Evolutionary conservation across 768 basidiomycete species (phyloP), one percentile per base, ranked within the genome.

Genomic region (Lanmaoa pseudosensibilis): DNA sequence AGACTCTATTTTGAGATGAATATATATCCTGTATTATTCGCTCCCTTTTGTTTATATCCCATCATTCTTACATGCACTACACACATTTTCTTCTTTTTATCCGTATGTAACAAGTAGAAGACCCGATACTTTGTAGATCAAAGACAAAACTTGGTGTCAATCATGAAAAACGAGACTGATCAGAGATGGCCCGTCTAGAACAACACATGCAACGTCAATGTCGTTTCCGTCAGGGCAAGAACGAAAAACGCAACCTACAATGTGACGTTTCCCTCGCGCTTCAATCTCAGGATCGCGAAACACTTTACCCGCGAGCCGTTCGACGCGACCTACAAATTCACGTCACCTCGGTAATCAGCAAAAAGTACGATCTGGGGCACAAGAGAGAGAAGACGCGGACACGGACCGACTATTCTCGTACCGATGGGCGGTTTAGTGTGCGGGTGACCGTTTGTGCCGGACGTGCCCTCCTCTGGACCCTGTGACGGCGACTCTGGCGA

Each of bases 211-310:
- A 32, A 21, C 16, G 13, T 30, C 27, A 30, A 30, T 8, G 27
- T 30, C 7, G 7, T 30, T 30, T 7, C 6, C 27, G 27, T 38
- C 12, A 9, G 8, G 2, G 2, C 4, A 11, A 33, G 21, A 16
- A 36, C 3, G 23, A 23, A 9, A 38, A 25, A 33, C 5, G 23
- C 4, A 5, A 21, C 49, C 10, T 23, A 60, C 65, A 40, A 65
- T 49, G 46, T 67, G 65, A 36, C 52, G 50, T 19, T 50, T 52
- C 4, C 61, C 64, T 12, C 65, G 61, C 2, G 58, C 65, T n/a
- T 64, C 52, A 16, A 64, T 66, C 11, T 50, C 52, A 1, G 58
- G 43, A 52, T 64, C 65, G 34, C 41, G 65, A 0, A 68, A n/a
- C n/a, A 66, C 52, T 15, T 45, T 58, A 2, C 65, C 65, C 2